Percentiles rank a stretch among this genome's conserved stretches.
These are phyloP conservation scores for Colletotrichum lentis DNA, from an alignment of 2,329 filamentous ascomycete species.

Conservation along the genomic window DNA sequence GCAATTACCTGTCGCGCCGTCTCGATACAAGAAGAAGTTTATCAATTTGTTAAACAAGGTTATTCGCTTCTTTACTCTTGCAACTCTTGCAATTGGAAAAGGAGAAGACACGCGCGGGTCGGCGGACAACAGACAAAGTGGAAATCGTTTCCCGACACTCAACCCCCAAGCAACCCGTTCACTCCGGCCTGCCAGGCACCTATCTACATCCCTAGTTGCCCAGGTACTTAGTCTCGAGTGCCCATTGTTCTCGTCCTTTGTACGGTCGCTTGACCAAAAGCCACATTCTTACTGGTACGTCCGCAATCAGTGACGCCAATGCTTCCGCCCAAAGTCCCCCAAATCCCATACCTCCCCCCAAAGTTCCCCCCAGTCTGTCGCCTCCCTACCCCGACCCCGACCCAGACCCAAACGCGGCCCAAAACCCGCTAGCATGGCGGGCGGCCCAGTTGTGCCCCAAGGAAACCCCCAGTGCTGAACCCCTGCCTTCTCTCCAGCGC, in stretches of 20 bases:
- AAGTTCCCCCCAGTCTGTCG: conserved; percentile 11
- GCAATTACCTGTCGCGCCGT: conserved; percentile 6
- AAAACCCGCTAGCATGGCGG: conserved; percentile 34
- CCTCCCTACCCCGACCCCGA: conserved; percentile 19
- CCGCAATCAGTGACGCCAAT: conserved; percentile 26
- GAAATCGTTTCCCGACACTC: conserved; percentile 4
- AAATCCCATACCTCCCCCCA: not conserved
- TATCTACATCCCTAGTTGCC: no score
- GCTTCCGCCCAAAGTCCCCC: conserved; percentile 3
- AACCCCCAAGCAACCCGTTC: not conserved
- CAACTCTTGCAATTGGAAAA: conserved; percentile 4
- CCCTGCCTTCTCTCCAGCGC: conserved; percentile 37
- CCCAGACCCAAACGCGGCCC: conserved; percentile 33
- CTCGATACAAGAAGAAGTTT: not conserved
- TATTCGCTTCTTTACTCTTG: not conserved
- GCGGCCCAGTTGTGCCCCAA: conserved; percentile 27
- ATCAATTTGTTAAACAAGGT: no score
- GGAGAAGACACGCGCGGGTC: not conserved
- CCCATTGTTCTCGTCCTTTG: conserved; percentile 27
- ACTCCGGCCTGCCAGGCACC: not conserved
- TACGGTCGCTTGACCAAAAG: conserved; percentile 32
- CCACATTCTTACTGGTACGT: conserved; percentile 35
- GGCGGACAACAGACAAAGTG: not conserved
- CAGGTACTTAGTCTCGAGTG: not conserved
- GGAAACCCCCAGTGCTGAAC: conserved; percentile 29